Conservation (phyloP, 352 stramenopile species). For the Plasmopara muralis region DNA sequence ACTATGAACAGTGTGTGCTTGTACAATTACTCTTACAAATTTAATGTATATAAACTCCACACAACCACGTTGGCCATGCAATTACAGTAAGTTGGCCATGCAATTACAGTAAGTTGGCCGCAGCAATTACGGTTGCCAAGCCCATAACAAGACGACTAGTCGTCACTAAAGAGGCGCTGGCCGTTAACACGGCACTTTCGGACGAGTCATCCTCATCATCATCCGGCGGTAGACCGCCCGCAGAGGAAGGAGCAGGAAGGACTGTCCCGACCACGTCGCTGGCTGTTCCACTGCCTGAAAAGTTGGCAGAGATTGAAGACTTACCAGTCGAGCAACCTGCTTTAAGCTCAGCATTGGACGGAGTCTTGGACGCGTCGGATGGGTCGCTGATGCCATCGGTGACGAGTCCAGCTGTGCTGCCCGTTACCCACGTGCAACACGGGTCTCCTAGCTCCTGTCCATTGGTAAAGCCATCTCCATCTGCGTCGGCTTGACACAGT, state of each 20-base stretch:
- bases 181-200: slow-evolving; percentile 39
- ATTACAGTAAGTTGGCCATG: too few relatives aligned
- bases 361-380: slow-evolving; percentile 45
- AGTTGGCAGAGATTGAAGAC: slow-evolving; percentile 23
- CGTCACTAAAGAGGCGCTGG: slow-evolving; percentile 3
- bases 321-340: slow-evolving; percentile 30
- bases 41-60: too few relatives aligned
- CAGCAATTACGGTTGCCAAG: slow-evolving; percentile 7
- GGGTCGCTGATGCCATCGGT: slow-evolving; percentile 56
- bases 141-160: slow-evolving; percentile 10
- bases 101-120: slow-evolving; percentile 17
- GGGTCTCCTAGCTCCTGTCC: slow-evolving; percentile 80
- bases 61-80: too few relatives aligned
- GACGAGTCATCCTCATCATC: slow-evolving; percentile 54
- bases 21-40: background rate
- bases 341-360: slow-evolving; percentile 40
- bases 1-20: too few relatives aligned
- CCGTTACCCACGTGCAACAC: slow-evolving; percentile 68
- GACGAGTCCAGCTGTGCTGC: slow-evolving; percentile 38
- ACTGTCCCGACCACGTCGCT: slow-evolving; percentile 35
- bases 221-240: slow-evolving; percentile 27
- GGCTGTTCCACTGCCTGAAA: slow-evolving; percentile 19
- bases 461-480: slow-evolving; percentile 81
- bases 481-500: slow-evolving; percentile 63
- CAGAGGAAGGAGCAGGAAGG: slow-evolving; percentile 11